Conservation (phyloP, 192 early-diverging fungal genomes). For the Umbelopsis isabellina region DNA sequence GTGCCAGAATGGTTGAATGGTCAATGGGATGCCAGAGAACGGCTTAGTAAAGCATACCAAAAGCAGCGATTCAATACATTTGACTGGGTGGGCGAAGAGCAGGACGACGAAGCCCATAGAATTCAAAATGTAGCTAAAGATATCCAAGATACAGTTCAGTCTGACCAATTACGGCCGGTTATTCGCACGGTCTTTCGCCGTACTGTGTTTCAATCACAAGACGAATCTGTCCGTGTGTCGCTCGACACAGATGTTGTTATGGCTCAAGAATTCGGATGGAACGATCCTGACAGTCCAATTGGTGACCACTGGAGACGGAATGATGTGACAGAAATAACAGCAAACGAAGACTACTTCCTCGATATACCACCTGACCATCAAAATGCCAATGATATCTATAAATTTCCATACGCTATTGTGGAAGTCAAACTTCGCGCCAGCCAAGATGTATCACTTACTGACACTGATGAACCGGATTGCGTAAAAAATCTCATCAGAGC, state of each 20-base stretch:
- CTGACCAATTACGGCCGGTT: not conserved
- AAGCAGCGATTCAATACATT: not conserved
- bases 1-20: constrained; percentile 1
- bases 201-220: constrained; percentile 6
- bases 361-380: constrained; percentile 1
- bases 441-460: not conserved
- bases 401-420: constrained; percentile 10
- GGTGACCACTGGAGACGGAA: not conserved
- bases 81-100: not conserved
- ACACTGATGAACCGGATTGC: constrained; percentile 15
- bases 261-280: constrained; percentile 16
- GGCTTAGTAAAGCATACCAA: not conserved
- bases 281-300: not conserved
- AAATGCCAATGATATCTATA: not conserved
- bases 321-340: not conserved
- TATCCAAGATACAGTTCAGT: not conserved
- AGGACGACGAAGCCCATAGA: not conserved
- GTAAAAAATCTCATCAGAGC: constrained; percentile 1
- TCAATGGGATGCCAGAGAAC: constrained; percentile 3
- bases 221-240: not conserved
- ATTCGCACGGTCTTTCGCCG: constrained; percentile 9
- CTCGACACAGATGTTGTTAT: constrained; percentile 16
- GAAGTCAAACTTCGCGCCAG: constrained; percentile 15
- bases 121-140: not conserved
- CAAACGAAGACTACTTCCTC: not conserved